These are phyloP conservation scores for Heritiera fomes DNA, from an alignment of 345 rosid genomes.

Conservation along the genomic window DNA sequence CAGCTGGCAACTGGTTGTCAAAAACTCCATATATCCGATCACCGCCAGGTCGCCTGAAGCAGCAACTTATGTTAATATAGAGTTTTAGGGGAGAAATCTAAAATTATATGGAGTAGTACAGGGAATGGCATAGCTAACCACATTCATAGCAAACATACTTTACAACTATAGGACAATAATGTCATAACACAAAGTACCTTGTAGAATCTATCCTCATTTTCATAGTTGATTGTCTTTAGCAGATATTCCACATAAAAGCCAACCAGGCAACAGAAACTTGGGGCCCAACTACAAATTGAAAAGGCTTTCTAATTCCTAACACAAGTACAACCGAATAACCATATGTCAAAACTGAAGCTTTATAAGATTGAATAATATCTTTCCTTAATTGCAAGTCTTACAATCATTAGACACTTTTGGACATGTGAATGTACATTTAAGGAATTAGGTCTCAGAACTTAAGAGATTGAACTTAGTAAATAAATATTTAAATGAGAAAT, in stretches of 20 bases:
- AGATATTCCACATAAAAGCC: neutral
- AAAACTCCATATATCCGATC: constrained; percentile 96
- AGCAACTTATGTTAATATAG: constrained; percentile 23
- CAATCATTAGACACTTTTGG: neutral
- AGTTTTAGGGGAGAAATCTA: neutral
- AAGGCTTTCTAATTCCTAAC: constrained; percentile 3
- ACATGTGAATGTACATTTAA: neutral
- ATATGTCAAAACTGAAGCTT: neutral
- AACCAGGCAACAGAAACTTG: neutral
- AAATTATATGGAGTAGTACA: neutral
- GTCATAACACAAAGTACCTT: neutral
- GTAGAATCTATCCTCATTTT: neutral
- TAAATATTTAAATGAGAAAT: neutral
- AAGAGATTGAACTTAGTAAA: neutral
- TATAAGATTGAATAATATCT: neutral
- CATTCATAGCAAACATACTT: constrained; percentile 12
- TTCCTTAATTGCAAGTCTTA: constrained; percentile 12
- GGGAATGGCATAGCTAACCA: neutral
- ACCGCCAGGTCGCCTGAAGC: constrained; percentile 93
- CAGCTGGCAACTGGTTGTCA: constrained; percentile 97
- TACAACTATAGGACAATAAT: neutral
- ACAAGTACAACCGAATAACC: neutral
- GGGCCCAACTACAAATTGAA: neutral
- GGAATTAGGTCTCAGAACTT: neutral
- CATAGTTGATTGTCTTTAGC: neutral